Evolutionary conservation across 805 yeast genomes (phyloP).

Genomic region (Brettanomyces sp.): DNA sequence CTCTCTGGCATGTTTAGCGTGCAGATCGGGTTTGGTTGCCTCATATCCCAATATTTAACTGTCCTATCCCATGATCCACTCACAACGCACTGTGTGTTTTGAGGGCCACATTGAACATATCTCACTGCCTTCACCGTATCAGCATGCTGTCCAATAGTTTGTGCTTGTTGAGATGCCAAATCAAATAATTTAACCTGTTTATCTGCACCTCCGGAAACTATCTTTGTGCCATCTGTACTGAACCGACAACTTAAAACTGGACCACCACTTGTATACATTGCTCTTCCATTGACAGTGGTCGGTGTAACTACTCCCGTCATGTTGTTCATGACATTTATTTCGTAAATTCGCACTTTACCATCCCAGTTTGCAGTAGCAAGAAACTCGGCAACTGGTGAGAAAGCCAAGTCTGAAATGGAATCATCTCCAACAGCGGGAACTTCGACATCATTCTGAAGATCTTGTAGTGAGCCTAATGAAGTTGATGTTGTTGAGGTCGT

Average conservation of each 20-base stretch:
- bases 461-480: conserved; percentile 44
- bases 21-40: conserved; percentile 73
- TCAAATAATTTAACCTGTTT: conserved; percentile 81
- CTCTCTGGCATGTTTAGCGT: conserved; percentile 82
- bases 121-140: conserved; percentile 69
- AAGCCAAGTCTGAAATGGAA: conserved; percentile 72
- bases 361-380: conserved; percentile 90
- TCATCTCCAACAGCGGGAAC: conserved; percentile 86
- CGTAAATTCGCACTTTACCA: conserved; percentile 87
- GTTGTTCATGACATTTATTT: conserved; percentile 34
- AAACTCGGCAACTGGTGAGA: conserved; percentile 79
- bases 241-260: conserved; percentile 81
- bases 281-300: conserved; percentile 79
- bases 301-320: conserved; percentile 18
- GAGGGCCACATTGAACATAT: conserved; percentile 77
- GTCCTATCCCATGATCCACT: conserved; percentile 97
- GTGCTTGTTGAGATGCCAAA: conserved; percentile 69
- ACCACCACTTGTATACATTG: conserved; percentile 80
- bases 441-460: conserved; percentile 59
- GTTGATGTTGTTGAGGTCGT: conserved; percentile 13
- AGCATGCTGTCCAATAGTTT: conserved; percentile 80
- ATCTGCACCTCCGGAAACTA: conserved; percentile 85
- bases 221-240: conserved; percentile 80
- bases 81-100: conserved; percentile 72
- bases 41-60: conserved; percentile 87